Conservation (phyloP, 306 rosid genomes). For the Prunus davidiana region DNA sequence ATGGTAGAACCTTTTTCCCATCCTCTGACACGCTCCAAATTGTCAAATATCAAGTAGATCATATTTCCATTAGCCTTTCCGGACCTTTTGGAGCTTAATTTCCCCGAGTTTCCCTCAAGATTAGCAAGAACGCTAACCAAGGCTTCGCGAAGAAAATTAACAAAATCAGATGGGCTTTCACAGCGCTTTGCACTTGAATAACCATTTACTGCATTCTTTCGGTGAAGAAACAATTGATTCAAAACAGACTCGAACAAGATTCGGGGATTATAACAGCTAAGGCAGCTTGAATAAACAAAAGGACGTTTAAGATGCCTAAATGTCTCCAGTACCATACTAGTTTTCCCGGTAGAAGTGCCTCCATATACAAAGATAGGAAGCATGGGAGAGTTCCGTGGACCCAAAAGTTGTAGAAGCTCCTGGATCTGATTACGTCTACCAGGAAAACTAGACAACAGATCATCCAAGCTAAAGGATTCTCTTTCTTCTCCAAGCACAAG, state of each 20-base stretch:
- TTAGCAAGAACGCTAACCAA: constrained; percentile 46
- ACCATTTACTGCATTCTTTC: constrained; percentile 57
- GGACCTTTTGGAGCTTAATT: constrained; percentile 33
- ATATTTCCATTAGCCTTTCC: constrained; percentile 56
- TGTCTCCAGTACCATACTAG: constrained; percentile 59
- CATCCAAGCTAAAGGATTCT: constrained; percentile 55
- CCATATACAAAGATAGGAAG: constrained; percentile 85
- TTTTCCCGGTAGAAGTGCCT: constrained; percentile 76
- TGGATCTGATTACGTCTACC: constrained; percentile 62
- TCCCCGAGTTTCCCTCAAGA: constrained; percentile 44
- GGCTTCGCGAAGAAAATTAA: constrained; percentile 74
- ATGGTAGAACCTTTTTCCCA: constrained; percentile 85
- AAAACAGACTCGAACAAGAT: constrained; percentile 78
- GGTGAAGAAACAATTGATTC: constrained; percentile 71
- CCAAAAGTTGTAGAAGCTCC: constrained; percentile 62
- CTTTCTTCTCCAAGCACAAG: constrained; percentile 75
- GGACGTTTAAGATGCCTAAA: constrained; percentile 79
- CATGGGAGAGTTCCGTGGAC: constrained; percentile 70
- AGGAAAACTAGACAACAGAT: constrained; percentile 59
- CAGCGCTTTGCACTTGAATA: constrained; percentile 72
- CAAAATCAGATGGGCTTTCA: constrained; percentile 79
- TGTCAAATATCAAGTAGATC: constrained; percentile 82
- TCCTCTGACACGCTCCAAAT: constrained; percentile 71
- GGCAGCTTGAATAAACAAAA: constrained; percentile 79
- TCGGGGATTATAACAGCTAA: constrained; percentile 68